Conservation (phyloP, 495 filamentous ascomycete genomes). For the Penicillium coffeae region DNA sequence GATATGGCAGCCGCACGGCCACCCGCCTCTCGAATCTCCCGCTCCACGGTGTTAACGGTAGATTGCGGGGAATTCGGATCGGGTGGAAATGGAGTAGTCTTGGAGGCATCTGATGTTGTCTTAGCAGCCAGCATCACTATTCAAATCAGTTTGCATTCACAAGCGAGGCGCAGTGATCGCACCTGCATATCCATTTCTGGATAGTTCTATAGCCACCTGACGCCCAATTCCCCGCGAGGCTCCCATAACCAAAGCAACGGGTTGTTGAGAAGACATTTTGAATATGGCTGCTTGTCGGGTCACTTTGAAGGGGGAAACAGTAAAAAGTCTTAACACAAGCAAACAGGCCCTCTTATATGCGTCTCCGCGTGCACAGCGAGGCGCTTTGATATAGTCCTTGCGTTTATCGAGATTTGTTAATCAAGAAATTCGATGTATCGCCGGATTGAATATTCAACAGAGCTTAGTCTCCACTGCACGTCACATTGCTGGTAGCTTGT, state of each 20-base stretch:
- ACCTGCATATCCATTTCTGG: constrained; percentile 68
- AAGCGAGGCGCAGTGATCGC: constrained; percentile 3
- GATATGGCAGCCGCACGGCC: constrained; percentile 62
- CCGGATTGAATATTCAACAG: not conserved
- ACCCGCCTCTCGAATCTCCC: constrained; percentile 67
- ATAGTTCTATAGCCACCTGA: constrained; percentile 72
- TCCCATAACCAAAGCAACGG: constrained; percentile 67
- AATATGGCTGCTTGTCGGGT: not conserved
- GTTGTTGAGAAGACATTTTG: constrained; percentile 24
- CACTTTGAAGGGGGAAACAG: not conserved
- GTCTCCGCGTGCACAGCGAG: not conserved
- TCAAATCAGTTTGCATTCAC: constrained; percentile 2
- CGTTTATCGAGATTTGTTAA: not conserved
- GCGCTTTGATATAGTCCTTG: not conserved
- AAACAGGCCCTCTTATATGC: too few relatives aligned
- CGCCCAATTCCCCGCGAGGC: constrained; percentile 76
- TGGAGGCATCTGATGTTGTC: constrained; percentile 61
- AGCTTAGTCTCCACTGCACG: not conserved
- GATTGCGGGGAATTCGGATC: constrained; percentile 76
- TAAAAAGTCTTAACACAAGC: too few relatives aligned
- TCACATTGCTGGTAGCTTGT: not conserved
- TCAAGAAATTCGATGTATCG: not conserved
- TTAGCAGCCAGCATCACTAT: constrained; percentile 81
- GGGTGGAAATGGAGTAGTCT: constrained; percentile 62
- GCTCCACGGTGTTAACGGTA: constrained; percentile 79